Conservation (phyloP, 2,329 filamentous ascomycete species). For the Ilyonectria mors-panacis region DNA sequence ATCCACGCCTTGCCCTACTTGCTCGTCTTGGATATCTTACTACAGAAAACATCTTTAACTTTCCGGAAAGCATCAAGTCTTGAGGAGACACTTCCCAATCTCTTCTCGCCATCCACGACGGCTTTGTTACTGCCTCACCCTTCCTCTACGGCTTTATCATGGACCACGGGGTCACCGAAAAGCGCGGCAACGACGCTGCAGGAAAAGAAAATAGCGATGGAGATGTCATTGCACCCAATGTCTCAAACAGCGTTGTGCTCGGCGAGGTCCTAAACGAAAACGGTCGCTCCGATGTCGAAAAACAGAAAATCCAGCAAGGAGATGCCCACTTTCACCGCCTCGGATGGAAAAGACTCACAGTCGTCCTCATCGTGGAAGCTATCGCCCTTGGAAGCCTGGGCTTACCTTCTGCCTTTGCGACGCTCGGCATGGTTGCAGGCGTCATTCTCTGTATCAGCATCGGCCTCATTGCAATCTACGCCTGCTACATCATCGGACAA, state of each 20-base stretch:
- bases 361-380: conserved; percentile 3
- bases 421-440: conserved; percentile 5
- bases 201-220: neutral
- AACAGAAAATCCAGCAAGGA: neutral
- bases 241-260: neutral
- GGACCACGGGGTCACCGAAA: neutral
- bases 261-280: neutral
- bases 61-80: neutral
- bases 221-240: neutral
- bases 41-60: neutral
- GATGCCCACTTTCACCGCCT: conserved; percentile 9
- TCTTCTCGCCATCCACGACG: neutral
- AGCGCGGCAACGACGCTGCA: neutral
- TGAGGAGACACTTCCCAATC: neutral
- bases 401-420: conserved; percentile 2
- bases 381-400: neutral
- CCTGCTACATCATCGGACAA: neutral
- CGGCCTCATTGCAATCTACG: conserved; percentile 3
- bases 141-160: neutral
- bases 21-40: neutral
- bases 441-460: neutral
- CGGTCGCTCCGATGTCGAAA: neutral
- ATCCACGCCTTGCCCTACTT: neutral
- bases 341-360: conserved; percentile 2
- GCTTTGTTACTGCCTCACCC: neutral